Base-by-base conservation (phyloP, 164 flowering plant species). In the Cinnamomum micranthum region DNA sequence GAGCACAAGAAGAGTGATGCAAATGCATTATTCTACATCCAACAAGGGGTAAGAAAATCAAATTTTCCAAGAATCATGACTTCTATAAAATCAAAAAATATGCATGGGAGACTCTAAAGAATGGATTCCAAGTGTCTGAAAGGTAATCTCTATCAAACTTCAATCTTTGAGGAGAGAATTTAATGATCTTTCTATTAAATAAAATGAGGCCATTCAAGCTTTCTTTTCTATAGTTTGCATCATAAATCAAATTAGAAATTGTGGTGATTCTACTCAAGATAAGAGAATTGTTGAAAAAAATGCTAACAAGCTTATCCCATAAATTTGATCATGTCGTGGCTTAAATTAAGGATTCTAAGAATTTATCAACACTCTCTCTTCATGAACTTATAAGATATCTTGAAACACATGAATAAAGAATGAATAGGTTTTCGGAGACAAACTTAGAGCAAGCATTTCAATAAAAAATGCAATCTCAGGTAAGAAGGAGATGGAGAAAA, bases 121-220 rank as follows among this genome's bases (percentile, higher is more conserved):
- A 50, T 12, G 74, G 72, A 41, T 67, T 72, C 28, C 71, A 76
- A 66, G 75, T 33, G 2, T 51, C 27, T 19, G 33, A 76, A 72
- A 68, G 50, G 72, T 77, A 35, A 77, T 77, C 50, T 73, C 62
- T n/a, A 74, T 76, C 19, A 75, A 71, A 67, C 66, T 75, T 12
- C 68, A 75, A 75, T 51, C 71, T 24, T 28, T 75, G n/a, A 71
- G 74, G 67, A 23, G 78, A 75, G 77, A 75, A 4, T 79, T 79
- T 58, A 64, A 79, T 35, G 71, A 75, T 72, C 63, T 79, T 24
- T 4, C 25, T 1, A 68, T 73, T 70, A 79, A 63, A 73, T 71
- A 72, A 3, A 70, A n/a, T 68, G 73, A 51, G 15, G 11, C 50
- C 2, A 47, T 79, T 71, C 74, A 67, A 71, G 65, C 23, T 15